Base-by-base conservation (phyloP, 352 stramenopile species). In the Phytophthora parvispora region DNA sequence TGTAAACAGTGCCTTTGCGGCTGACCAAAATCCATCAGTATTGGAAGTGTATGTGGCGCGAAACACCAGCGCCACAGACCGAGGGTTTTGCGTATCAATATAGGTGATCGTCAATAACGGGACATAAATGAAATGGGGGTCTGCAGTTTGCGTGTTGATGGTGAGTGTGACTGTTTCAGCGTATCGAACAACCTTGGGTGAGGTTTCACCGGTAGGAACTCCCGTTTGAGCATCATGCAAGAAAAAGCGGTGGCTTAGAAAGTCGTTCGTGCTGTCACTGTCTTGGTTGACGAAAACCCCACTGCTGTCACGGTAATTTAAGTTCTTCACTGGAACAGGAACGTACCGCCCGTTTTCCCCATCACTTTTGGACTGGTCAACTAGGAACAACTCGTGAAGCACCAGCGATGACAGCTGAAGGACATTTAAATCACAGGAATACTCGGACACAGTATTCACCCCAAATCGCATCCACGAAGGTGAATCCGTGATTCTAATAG, bases 301-400 rank as follows among this genome's bases (percentile, higher is more conserved):
- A 48, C 83, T 81, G 29, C 77, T 78, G 59, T 96, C 84, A 1
- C 72, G 72, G 59, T 97, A 91, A 63, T 97, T 97, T 2, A 89
- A 65, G 60, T 96, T 96, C 50, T 92, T 79, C 18, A 99, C 83
- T 1, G 95, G 94, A 48, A 99, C 78, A 0, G 94, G 89, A 34
- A 97, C 80, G 15, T 96, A 86, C 28, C 80, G 89, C 4, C 61
- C 69, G 8, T 86, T 64, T n/a, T 85, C 70, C 22, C 62, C 64
- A 43, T 84, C 76, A 8, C 15, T 58, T 43, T 86, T 87, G n/a
- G 80, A 84, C 25, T 83, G 67, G 65, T 98, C 95, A 16, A 98
- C 77, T 20, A 99, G 65, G 66, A 91, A 99, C 2, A 98, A 71
- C 60, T 99, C 96, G 73, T 98, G 95, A 6, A 99, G 85, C 24